Evolutionary conservation across 305 asterid species (phyloP), one percentile per base, ranked within the genome.

Genomic region (Solanum hybrid): DNA sequence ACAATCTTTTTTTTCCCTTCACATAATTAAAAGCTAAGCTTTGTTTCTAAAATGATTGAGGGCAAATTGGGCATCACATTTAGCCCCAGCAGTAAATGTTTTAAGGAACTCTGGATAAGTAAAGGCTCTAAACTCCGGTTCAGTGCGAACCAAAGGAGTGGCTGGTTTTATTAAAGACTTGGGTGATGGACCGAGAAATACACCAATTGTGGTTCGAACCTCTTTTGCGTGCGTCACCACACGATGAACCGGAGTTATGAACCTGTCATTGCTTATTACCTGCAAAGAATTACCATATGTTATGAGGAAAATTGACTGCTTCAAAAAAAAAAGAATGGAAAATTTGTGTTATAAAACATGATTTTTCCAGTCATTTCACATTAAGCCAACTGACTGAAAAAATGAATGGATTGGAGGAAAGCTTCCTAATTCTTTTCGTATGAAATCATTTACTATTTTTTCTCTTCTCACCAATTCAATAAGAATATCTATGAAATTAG

Each of bases 191-290:
- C 94, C 93, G 3, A 94, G 78, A 92, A 96, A 96, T 29, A 90
- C 93, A 16, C 94, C 96, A 34, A 96, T 92, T 26, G 93, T 88
- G 8, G 90, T 92, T 84, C 98, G 92, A 22, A 88, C 91, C 87
- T 85, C 90, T 6, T 91, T 75, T 29, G 72, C 5, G 86, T 95
- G 94, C 5, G 98, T 92, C 88, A 94, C 95, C 6, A 94, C 97
- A 32, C 98, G 92, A 72, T 96, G 98, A 79, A 91, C 92, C 11
- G 89, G 56, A 85, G 96, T 94, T 86, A 76, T 91, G 8, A 96
- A 86, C 92, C 38, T 95, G 51, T 96, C 98, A 32, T 96, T 96
- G 56, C 96, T 94, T 20, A 96, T 92, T 40, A 95, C 89, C 97
- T 95, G 34, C 87, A 42, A 46, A 12, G 20, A 77, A 77, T 1